Evolutionary conservation across 1,139 yeast genomes (phyloP), one percentile per base, ranked within the genome.

Genomic region (Hemisphaericaspora xylanilytica): DNA sequence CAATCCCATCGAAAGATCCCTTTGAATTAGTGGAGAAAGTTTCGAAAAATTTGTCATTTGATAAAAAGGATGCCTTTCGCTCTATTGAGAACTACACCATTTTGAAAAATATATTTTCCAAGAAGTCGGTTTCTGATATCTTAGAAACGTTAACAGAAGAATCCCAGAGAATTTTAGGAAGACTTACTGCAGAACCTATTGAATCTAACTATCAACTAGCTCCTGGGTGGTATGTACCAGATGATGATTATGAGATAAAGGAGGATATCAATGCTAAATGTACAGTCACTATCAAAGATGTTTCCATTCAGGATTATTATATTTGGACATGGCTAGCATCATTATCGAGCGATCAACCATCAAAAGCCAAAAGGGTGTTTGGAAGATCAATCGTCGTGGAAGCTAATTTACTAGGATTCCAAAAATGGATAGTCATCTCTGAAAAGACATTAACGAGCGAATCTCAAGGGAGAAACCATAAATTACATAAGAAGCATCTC

Each of bases 321-420:
- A 85, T 87, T 21, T 88, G 96, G 96, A 78, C 95, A 0, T 88
- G 96, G 96, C 67, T 87, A 50, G 80, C 89, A 3, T 76, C 89
- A 2, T 59, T 87, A 20, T 87, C 87, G 0, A 75, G 81, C 32
- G 96, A 88, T 53, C 87, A 86, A 55, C 80, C 89, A 0, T 67
- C 73, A 28, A 63, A 67, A 22, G 78, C 81, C 49, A 85, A 85
- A 57, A 74, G 75, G 24, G 60, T 81, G 2, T 88, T 88, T 66
- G 96, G 96, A 5, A 73, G 94, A 44, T 80, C 95, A 0, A 69
- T 87, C 40, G 86, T 88, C 5, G 75, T 83, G 4, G 90, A 84
- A 48, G 82, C 85, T 35, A 80, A 78, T 21, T 67, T 81, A 45
- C 81, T 80, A 58, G 90, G 89, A 0, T 85, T 85, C 47, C 85